Evolutionary conservation across 805 yeast species (phyloP).

Genomic region (Cyberlindnera euphorbiiphila): DNA sequence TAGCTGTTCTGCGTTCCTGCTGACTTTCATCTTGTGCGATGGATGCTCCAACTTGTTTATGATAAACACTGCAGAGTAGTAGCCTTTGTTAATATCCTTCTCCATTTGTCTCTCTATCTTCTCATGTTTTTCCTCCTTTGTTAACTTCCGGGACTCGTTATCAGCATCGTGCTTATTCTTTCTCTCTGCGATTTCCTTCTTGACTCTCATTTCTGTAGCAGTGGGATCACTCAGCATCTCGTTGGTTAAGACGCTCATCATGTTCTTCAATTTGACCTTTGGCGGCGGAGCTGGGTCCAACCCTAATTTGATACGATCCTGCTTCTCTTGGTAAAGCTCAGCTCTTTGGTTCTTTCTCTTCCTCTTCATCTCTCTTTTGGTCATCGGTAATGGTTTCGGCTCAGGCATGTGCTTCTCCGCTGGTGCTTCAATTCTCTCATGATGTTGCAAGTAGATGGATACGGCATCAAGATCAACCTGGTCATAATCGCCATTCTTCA

Average conservation of each 20-base stretch:
- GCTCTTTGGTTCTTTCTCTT: constrained; percentile 68
- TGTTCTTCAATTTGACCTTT: constrained; percentile 76
- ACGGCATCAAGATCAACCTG: constrained; percentile 33
- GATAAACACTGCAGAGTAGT: constrained; percentile 53
- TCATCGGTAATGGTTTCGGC: constrained; percentile 51
- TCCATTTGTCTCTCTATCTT: constrained; percentile 45
- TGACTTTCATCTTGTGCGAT: constrained; percentile 69
- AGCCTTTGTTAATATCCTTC: constrained; percentile 50
- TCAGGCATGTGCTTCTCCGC: constrained; percentile 46
- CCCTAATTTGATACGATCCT: constrained; percentile 76
- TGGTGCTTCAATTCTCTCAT: constrained; percentile 59
- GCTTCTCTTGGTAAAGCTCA: constrained; percentile 59
- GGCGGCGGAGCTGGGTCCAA: constrained; percentile 86
- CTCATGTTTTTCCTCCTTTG: constrained; percentile 51
- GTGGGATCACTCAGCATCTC: constrained; percentile 91
- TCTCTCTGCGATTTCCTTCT: constrained; percentile 63
- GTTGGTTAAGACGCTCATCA: constrained; percentile 82
- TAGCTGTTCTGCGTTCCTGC: constrained; percentile 74
- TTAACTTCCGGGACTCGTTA: constrained; percentile 61
- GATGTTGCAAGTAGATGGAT: constrained; percentile 77
- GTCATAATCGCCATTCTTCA: constrained; percentile 31
- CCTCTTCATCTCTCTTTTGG: constrained; percentile 73
- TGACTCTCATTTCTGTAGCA: constrained; percentile 68
- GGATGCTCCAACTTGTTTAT: constrained; percentile 55
- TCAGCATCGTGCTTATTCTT: constrained; percentile 49